These are phyloP conservation scores for Cadophora sp. DNA, from an alignment of 2,329 filamentous ascomycete species.

Conservation along the genomic window DNA sequence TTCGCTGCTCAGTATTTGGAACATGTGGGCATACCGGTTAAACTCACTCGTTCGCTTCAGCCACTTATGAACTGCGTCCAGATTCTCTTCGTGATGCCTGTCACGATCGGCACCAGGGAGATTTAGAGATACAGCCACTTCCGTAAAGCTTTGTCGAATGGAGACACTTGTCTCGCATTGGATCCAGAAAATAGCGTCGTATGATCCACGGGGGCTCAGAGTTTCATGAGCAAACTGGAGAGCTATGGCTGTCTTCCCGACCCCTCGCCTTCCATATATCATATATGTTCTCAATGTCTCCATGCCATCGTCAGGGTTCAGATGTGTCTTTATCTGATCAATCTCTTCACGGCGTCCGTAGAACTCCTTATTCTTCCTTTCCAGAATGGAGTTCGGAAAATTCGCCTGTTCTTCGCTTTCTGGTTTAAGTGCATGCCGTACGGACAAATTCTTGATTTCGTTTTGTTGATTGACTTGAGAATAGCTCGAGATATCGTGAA, in stretches of 20 bases:
- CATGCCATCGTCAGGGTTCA: not conserved
- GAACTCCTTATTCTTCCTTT: conserved; percentile 29
- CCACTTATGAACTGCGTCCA: conserved; percentile 29
- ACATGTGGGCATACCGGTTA: too few species aligned
- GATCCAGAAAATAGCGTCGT: conserved; percentile 42
- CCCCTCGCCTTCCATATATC: conserved; percentile 40
- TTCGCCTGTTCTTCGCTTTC: conserved; percentile 20
- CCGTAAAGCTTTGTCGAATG: conserved; percentile 40
- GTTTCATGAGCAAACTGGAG: conserved; percentile 31
- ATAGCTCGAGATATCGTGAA: conserved; percentile 31
- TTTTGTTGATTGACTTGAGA: conserved; percentile 28
- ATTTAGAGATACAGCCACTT: conserved; percentile 38
- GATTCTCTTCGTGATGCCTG: conserved; percentile 32
- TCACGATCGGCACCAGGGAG: conserved; percentile 34
- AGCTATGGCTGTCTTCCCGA: conserved; percentile 38
- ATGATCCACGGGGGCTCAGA: conserved; percentile 9
- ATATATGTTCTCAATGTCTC: conserved; percentile 33
- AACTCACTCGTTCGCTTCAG: conserved; percentile 30
- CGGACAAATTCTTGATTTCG: conserved; percentile 20
- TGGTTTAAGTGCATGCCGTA: conserved; percentile 16
- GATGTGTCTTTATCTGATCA: conserved; percentile 30
- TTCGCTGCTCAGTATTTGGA: too few species aligned
- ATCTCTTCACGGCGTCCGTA: conserved; percentile 37
- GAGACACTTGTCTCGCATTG: conserved; percentile 36
- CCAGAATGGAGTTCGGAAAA: too few species aligned